Evolutionary conservation across 2,329 filamentous ascomycete species (phyloP).

Genomic region (Verticillium isaacii): DNA sequence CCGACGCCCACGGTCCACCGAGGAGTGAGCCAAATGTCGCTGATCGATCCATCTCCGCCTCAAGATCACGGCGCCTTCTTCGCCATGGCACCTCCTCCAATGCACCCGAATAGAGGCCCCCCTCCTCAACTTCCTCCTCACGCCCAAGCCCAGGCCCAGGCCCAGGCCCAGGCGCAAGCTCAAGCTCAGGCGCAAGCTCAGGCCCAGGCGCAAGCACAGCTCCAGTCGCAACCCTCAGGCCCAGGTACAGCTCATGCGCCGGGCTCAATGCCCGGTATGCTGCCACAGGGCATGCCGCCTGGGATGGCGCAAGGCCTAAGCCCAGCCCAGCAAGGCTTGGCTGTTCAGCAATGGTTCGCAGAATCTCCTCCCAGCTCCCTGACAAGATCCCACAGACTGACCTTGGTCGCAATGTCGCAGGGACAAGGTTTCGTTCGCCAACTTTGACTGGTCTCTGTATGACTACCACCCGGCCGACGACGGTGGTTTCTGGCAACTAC

Average conservation of each 20-base stretch:
- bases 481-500: constrained; percentile 13
- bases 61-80: constrained; percentile 3
- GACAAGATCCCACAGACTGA: background rate
- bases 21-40: background rate
- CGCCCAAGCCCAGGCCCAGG: background rate
- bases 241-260: background rate
- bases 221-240: background rate
- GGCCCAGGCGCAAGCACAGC: background rate
- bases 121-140: background rate
- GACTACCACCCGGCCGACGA: constrained; percentile 12
- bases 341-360: background rate
- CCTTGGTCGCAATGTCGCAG: constrained; percentile 1
- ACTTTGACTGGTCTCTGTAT: constrained; percentile 14
- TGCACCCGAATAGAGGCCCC: background rate
- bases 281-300: background rate
- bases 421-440: constrained; percentile 7
- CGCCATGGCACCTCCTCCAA: constrained; percentile 3
- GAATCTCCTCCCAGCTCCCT: background rate
- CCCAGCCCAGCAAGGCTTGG: background rate
- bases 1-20: background rate
- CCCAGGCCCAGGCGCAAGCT: background rate
- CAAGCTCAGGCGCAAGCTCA: background rate
- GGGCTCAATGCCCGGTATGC: background rate
- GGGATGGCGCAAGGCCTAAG: background rate
- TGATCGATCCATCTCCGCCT: background rate